Percentiles rank a stretch among this genome's conserved stretches.
phyloP scores from a whole-genome alignment of 164 flowering plant species.

The Houttuynia cordata region DNA sequence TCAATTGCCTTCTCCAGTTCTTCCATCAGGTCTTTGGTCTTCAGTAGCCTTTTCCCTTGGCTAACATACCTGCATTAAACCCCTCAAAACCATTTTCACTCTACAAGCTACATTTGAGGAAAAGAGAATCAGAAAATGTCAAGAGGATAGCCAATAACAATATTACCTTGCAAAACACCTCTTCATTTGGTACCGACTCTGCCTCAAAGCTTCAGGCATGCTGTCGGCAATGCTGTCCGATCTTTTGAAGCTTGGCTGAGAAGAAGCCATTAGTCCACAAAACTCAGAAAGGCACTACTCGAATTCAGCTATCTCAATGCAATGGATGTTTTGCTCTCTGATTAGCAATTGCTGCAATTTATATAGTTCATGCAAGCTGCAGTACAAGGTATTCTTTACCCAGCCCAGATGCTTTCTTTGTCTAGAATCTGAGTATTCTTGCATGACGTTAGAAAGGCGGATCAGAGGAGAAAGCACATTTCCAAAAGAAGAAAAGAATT shows the following conservation, averaged over 20 bases:
- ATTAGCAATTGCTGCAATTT: constrained; percentile 3
- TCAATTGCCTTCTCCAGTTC: constrained; percentile 59
- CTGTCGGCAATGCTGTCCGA: constrained; percentile 55
- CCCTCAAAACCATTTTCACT: neutral
- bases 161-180: constrained; percentile 55
- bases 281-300: neutral
- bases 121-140: neutral
- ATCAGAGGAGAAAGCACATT: neutral
- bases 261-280: constrained; percentile 29
- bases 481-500: neutral
- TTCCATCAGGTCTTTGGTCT: constrained; percentile 44
- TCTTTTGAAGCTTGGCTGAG: constrained; percentile 25
- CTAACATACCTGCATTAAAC: constrained; percentile 29
- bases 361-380: neutral
- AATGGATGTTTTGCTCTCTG: neutral
- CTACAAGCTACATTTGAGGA: neutral
- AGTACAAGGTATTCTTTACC: neutral
- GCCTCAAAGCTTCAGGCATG: constrained; percentile 75
- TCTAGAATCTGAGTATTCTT: neutral
- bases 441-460: constrained; percentile 5
- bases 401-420: neutral
- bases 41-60: constrained; percentile 63
- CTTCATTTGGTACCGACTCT: constrained; percentile 70
- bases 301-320: neutral
- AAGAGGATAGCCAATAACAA: neutral